These are phyloP conservation scores for Talaromyces albobiverticillius DNA, from an alignment of 2,329 filamentous ascomycete species.

Conservation along the genomic window DNA sequence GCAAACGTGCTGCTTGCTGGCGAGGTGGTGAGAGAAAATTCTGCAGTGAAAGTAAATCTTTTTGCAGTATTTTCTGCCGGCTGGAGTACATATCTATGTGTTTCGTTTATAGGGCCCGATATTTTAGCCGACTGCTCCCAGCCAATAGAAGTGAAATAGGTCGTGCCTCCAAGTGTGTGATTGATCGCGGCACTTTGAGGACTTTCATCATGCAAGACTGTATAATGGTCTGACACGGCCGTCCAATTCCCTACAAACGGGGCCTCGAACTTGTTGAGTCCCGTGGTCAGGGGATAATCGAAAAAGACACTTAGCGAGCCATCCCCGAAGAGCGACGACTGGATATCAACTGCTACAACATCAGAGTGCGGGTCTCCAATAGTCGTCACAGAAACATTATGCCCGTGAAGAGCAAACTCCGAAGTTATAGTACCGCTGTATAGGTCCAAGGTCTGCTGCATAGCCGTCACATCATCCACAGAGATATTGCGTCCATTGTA, in stretches of 20 bases:
- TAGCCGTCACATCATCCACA: slow-evolving; percentile 32
- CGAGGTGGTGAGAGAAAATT: background rate
- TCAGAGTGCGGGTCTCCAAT: slow-evolving; percentile 47
- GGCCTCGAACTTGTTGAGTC: slow-evolving; percentile 52
- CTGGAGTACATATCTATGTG: slow-evolving; percentile 46
- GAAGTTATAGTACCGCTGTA: slow-evolving; percentile 48
- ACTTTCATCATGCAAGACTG: slow-evolving; percentile 26
- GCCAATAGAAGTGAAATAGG: slow-evolving; percentile 40
- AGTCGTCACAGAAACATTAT: slow-evolving; percentile 43
- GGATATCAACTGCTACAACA: slow-evolving; percentile 44
- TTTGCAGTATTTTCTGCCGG: slow-evolving; percentile 18
- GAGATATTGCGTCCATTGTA: slow-evolving; percentile 34
- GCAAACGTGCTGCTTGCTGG: slow-evolving; percentile 20
- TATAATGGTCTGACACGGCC: slow-evolving; percentile 45
- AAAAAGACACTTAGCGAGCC: slow-evolving; percentile 48
- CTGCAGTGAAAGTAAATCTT: background rate
- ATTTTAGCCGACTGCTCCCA: slow-evolving; percentile 40
- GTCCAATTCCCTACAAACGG: slow-evolving; percentile 55
- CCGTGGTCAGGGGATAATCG: slow-evolving; percentile 52
- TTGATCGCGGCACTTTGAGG: slow-evolving; percentile 35
- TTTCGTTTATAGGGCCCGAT: slow-evolving; percentile 28
- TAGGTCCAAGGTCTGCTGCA: slow-evolving; percentile 48
- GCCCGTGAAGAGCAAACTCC: slow-evolving; percentile 42
- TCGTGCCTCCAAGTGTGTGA: slow-evolving; percentile 44
- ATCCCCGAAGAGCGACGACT: slow-evolving; percentile 39